A percentile compares a stretch with the other conserved stretches of the same genome.
Evolutionary conservation across 495 filamentous ascomycete genomes (phyloP).

Genomic region (Penicillium angulare): DNA sequence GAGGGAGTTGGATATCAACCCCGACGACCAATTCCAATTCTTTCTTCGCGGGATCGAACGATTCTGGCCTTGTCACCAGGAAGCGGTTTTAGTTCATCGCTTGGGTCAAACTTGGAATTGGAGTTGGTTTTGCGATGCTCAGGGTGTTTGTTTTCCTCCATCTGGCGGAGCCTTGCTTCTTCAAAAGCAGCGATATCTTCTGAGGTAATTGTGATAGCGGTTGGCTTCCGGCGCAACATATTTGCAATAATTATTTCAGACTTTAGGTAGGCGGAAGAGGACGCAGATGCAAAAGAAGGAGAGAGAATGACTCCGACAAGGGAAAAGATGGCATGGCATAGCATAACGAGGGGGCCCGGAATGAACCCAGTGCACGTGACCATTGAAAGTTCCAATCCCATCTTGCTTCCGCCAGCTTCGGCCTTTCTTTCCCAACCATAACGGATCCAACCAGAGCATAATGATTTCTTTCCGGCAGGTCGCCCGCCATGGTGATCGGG

Average conservation of each 20-base stretch:
- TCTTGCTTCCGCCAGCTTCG: background rate
- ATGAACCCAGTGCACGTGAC: background rate
- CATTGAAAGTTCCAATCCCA: background rate
- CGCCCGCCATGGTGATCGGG: conserved; percentile 14
- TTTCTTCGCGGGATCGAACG: conserved; percentile 49
- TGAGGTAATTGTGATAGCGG: conserved; percentile 70
- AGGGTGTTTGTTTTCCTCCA: conserved; percentile 24
- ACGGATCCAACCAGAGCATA: conserved; percentile 9
- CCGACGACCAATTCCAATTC: conserved; percentile 42
- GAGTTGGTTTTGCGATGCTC: conserved; percentile 18
- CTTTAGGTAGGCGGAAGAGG: background rate
- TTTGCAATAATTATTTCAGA: background rate
- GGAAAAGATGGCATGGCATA: too few relatives aligned
- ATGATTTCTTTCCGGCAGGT: conserved; percentile 36
- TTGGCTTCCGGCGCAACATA: conserved; percentile 83
- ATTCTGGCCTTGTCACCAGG: conserved; percentile 53
- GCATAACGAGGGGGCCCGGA: background rate
- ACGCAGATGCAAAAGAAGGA: background rate
- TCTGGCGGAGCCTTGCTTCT: conserved; percentile 48
- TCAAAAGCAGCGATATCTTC: conserved; percentile 79
- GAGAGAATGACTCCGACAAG: too few relatives aligned
- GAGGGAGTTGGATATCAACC: conserved; percentile 12
- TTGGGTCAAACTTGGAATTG: conserved; percentile 48
- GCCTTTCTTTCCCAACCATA: conserved; percentile 7
- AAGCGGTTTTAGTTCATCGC: conserved; percentile 57